These are phyloP conservation scores for Schwanniomyces vanrijiae DNA, from an alignment of 805 yeast species.

Conservation along the genomic window DNA sequence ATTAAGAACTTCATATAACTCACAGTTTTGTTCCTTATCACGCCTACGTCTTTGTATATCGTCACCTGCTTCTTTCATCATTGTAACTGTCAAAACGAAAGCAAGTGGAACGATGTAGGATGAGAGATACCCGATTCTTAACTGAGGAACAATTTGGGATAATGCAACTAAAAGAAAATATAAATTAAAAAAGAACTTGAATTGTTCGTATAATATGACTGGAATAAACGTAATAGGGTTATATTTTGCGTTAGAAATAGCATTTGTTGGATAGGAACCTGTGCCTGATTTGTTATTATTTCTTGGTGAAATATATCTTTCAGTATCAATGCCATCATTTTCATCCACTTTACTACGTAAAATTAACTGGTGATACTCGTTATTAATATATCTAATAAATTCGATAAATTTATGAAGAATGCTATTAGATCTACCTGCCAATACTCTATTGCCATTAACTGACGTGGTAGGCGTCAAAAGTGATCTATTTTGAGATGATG, in stretches of 20 bases:
- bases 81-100: constrained; percentile 87
- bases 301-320: constrained; percentile 43
- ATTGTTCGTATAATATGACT: constrained; percentile 87
- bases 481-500: constrained; percentile 15
- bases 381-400: constrained; percentile 23
- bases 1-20: constrained; percentile 68
- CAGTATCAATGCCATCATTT: constrained; percentile 17
- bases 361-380: constrained; percentile 25
- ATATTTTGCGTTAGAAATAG: constrained; percentile 92
- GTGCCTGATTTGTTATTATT: constrained; percentile 25
- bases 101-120: constrained; percentile 93
- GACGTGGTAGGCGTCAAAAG: constrained; percentile 21
- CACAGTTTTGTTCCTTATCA: constrained; percentile 86
- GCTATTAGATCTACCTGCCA: constrained; percentile 9
- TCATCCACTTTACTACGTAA: constrained; percentile 10
- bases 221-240: constrained; percentile 87
- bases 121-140: constrained; percentile 89
- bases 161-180: constrained; percentile 91
- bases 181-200: constrained; percentile 92
- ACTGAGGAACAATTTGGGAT: constrained; percentile 85
- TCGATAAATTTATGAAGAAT: constrained; percentile 10
- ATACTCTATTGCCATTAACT: constrained; percentile 9
- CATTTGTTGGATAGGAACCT: constrained; percentile 57
- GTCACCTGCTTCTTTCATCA: constrained; percentile 94
- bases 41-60: constrained; percentile 88